These are phyloP conservation scores for Penicillium taxi DNA, from an alignment of 495 filamentous ascomycete genomes.

Conservation along the genomic window DNA sequence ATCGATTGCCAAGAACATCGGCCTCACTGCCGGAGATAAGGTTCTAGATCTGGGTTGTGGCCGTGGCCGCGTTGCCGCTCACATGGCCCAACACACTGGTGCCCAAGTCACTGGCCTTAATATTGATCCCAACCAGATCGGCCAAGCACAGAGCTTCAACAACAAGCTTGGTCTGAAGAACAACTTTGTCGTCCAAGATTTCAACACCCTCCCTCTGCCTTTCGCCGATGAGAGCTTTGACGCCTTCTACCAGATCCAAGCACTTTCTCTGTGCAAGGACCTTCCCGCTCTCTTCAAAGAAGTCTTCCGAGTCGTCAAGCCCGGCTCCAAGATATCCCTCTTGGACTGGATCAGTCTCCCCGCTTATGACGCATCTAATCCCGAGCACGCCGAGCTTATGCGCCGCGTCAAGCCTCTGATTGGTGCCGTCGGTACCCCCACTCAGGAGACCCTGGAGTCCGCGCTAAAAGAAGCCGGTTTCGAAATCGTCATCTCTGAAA, in stretches of 20 bases:
- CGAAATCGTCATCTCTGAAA: constrained; percentile 44
- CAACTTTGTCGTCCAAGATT: constrained; percentile 48
- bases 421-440: constrained; percentile 56
- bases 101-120: constrained; percentile 53
- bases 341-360: constrained; percentile 55
- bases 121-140: constrained; percentile 55
- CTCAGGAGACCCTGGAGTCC: constrained; percentile 43
- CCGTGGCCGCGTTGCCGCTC: constrained; percentile 52
- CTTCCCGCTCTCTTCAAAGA: constrained; percentile 44
- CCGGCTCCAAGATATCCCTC: constrained; percentile 48
- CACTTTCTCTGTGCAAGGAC: constrained; percentile 53
- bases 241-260: constrained; percentile 59
- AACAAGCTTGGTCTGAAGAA: constrained; percentile 41
- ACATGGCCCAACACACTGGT: constrained; percentile 50
- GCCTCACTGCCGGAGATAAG: constrained; percentile 40
- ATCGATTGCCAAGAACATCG: constrained; percentile 47
- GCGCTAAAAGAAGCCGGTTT: constrained; percentile 49
- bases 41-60: constrained; percentile 56
- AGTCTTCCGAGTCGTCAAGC: constrained; percentile 49
- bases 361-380: constrained; percentile 46
- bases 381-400: constrained; percentile 50
- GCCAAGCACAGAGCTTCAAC: constrained; percentile 48
- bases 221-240: constrained; percentile 50
- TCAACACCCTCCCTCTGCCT: constrained; percentile 52
- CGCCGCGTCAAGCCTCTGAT: constrained; percentile 55